Evolutionary conservation across 1,284 basidiomycete species (phyloP).

Genomic region (Testicularia cyperi): DNA sequence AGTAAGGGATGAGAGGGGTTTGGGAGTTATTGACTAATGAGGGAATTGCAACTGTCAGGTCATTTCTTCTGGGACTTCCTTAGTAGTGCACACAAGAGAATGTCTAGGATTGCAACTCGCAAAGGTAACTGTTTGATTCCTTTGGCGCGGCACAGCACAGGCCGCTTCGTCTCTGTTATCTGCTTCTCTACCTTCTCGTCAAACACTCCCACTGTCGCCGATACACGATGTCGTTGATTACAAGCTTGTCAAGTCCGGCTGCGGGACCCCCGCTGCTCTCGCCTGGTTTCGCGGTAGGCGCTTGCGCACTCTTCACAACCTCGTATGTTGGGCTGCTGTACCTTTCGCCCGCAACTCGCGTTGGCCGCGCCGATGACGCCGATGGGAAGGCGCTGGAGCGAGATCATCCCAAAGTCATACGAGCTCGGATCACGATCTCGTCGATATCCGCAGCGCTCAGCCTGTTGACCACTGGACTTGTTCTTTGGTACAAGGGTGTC

Average conservation of each 20-base stretch:
- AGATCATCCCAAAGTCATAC: conserved; percentile 42
- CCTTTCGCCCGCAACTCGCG: conserved; percentile 54
- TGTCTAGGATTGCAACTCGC: too few relatives aligned
- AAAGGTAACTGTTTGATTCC: too few relatives aligned
- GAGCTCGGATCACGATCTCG: conserved; percentile 33
- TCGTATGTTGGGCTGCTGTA: conserved; percentile 64
- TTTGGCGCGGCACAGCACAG: too few relatives aligned
- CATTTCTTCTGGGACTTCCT: too few relatives aligned
- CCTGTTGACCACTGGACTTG: conserved; percentile 9
- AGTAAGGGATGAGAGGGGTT: too few relatives aligned
- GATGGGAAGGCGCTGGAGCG: conserved; percentile 17
- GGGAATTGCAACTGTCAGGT: too few relatives aligned
- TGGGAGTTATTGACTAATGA: too few relatives aligned
- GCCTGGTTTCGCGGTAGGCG: conserved; percentile 13
- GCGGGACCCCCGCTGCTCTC: conserved; percentile 13
- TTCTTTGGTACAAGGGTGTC: conserved; percentile 9
- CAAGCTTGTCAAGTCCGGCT: conserved; percentile 3
- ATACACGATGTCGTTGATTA: conserved; percentile 27
- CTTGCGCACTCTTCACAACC: conserved; percentile 57
- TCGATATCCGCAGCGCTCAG: conserved; percentile 12
- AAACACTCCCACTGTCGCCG: not conserved
- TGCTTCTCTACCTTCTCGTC: not conserved
- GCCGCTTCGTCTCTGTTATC: too few relatives aligned
- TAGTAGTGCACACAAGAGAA: too few relatives aligned
- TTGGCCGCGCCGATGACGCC: conserved; percentile 8